A percentile compares a stretch with the other conserved stretches of the same genome.
Conservation (phyloP, 495 filamentous ascomycete species). For the Xylaria palmicola region DNA sequence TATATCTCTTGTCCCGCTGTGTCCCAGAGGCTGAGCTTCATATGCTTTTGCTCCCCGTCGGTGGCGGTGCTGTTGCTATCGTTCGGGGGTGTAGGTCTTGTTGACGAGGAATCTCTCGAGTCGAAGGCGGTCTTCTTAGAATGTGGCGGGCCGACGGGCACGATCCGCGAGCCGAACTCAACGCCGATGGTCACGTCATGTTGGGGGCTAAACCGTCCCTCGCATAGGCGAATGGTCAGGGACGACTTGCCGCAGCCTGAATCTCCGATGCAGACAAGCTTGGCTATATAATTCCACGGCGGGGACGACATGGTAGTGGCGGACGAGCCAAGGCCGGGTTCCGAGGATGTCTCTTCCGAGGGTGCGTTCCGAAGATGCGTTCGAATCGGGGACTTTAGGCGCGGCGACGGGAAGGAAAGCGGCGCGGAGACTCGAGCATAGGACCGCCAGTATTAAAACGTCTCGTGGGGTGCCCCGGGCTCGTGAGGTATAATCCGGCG, state of each 20-base stretch:
- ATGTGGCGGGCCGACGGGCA: constrained; percentile 82
- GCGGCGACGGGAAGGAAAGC: background rate
- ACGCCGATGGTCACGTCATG: constrained; percentile 99
- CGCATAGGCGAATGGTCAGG: constrained; percentile 92
- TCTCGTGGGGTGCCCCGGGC: background rate
- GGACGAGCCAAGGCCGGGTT: constrained; percentile 4
- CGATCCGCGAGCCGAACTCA: constrained; percentile 92
- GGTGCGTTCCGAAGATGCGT: background rate
- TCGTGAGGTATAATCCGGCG: background rate
- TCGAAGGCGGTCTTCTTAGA: constrained; percentile 37
- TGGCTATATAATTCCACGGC: constrained; percentile 97
- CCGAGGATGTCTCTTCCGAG: background rate
- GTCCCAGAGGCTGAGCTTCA: constrained; percentile 83
- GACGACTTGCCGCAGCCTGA: constrained; percentile 87
- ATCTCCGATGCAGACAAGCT: constrained; percentile 96
- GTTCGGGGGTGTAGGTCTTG: constrained; percentile 18
- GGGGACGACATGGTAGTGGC: constrained; percentile 47
- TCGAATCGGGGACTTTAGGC: background rate
- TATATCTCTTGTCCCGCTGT: constrained; percentile 91
- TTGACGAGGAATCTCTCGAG: constrained; percentile 38
- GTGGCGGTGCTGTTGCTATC: constrained; percentile 3
- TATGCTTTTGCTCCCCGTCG: constrained; percentile 61
- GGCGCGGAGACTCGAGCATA: background rate
- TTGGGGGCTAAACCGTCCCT: constrained; percentile 87
- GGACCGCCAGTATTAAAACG: background rate